Conservation (phyloP, 2,329 filamentous ascomycete species). For the Malbranchea zuffiana region DNA sequence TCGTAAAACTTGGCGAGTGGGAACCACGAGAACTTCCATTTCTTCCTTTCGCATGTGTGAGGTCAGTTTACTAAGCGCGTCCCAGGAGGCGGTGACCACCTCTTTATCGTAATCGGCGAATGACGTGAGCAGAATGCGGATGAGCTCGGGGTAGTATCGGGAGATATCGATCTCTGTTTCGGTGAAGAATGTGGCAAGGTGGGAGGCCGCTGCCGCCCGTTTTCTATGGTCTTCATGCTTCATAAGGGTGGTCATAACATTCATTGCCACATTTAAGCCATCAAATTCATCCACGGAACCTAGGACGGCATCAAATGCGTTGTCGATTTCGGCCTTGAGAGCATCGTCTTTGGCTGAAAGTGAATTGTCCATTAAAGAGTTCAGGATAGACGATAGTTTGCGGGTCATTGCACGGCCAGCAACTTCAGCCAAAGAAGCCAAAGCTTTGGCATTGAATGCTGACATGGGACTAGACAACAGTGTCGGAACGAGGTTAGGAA, state of each 20-base stretch:
- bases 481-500: conserved; percentile 91
- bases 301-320: conserved; percentile 79
- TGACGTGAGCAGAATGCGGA: conserved; percentile 77
- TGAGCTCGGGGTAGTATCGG: conserved; percentile 89
- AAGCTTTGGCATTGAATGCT: conserved; percentile 84
- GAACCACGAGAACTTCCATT: conserved; percentile 85
- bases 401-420: conserved; percentile 85
- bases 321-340: conserved; percentile 60
- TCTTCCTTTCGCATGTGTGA: conserved; percentile 89
- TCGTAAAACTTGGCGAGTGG: conserved; percentile 73
- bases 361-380: conserved; percentile 87
- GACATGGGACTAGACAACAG: conserved; percentile 83
- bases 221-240: conserved; percentile 89
- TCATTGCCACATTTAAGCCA: conserved; percentile 92
- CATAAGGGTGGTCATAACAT: conserved; percentile 71
- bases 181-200: conserved; percentile 78
- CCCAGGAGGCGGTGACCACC: conserved; percentile 84
- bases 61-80: conserved; percentile 74
- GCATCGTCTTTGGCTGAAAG: conserved; percentile 61
- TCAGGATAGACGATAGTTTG: conserved; percentile 78
- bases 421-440: conserved; percentile 87
- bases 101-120: conserved; percentile 77
- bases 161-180: conserved; percentile 78
- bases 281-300: conserved; percentile 92
- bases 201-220: conserved; percentile 64